These are phyloP conservation scores for Houttuynia cordata DNA, from an alignment of 164 flowering plant species.

Conservation along the genomic window DNA sequence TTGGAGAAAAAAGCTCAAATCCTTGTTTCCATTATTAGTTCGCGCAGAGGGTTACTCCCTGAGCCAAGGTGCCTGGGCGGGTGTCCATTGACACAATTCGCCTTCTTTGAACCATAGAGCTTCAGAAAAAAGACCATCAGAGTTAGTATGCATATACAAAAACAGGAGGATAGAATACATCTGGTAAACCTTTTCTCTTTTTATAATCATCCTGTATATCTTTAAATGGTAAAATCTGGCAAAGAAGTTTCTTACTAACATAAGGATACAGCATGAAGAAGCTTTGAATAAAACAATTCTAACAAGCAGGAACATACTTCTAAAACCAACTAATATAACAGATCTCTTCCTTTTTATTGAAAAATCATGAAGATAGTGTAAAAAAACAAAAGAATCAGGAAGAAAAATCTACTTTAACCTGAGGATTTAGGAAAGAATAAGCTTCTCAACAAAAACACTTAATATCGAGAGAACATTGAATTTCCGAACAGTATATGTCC, in stretches of 20 bases:
- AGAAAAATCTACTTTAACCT: not conserved
- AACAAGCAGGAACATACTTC: no score
- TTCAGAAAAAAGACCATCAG: slow-evolving; percentile 15
- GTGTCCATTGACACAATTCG: slow-evolving; percentile 71
- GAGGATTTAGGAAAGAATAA: not conserved
- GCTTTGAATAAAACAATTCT: not conserved
- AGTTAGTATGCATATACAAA: not conserved
- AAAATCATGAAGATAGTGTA: not conserved
- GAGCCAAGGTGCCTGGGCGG: slow-evolving; percentile 67
- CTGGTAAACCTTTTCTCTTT: no score
- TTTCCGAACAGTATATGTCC: not conserved
- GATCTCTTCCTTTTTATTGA: no score
- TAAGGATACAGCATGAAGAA: not conserved
- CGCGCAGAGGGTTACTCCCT: slow-evolving; percentile 35
- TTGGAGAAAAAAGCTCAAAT: no score
- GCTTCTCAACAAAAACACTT: not conserved
- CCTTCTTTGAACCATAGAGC: slow-evolving; percentile 94
- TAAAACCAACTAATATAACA: no score
- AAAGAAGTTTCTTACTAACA: not conserved
- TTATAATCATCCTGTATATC: no score
- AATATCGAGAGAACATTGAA: not conserved
- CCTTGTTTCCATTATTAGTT: not conserved
- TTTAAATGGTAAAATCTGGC: no score
- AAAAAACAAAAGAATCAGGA: no score
- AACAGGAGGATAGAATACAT: not conserved